Base-by-base conservation (phyloP, 2,329 filamentous ascomycete species). In the Ophidiomyces ophidiicola region DNA sequence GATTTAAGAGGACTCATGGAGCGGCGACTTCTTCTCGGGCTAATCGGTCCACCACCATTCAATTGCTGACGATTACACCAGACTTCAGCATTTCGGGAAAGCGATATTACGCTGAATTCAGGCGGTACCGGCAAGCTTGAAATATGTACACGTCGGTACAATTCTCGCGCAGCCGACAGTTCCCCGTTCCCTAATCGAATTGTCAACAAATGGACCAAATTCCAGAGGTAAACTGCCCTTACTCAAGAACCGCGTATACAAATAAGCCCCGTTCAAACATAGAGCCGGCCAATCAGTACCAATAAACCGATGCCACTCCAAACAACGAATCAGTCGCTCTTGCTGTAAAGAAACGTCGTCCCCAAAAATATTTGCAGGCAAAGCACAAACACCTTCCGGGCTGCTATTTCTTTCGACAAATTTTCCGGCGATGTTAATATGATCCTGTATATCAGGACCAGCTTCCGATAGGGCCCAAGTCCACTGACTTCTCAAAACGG, bases 191-290 rank as follows among this genome's bases (percentile, higher is more conserved):
- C 32, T 17, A 15, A n/a, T n/a, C n/a, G n/a, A n/a, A n/a, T n/a
- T n/a, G n/a, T n/a, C n/a, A n/a, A n/a, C n/a, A n/a, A n/a, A n/a
- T n/a, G n/a, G n/a, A n/a, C n/a, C n/a, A n/a, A n/a, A n/a, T n/a
- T n/a, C n/a, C n/a, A n/a, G n/a, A n/a, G n/a, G n/a, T n/a, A 24
- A 30, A 10, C 23, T 6, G n/a, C 21, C 72, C 84, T 68, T 74
- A 92, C 85, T 72, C 32, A 93, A 70, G 53, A 94, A 86, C 44
- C 79, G 78, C 53, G 82, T 82, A 62, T 94, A 84, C n/a, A 87
- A 72, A 50, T 76, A 71, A 20, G 74, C 73, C 29, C 84, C 77
- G 41, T 76, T 69, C 12, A 66, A 61, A 50, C 88, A 83, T 15
- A 83, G 77, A 42, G 79, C 69, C 11, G 71, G 66, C 78, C 80